phyloP scores from a whole-genome alignment of 805 yeast genomes.

The Nakazawaea wyomingensis region DNA sequence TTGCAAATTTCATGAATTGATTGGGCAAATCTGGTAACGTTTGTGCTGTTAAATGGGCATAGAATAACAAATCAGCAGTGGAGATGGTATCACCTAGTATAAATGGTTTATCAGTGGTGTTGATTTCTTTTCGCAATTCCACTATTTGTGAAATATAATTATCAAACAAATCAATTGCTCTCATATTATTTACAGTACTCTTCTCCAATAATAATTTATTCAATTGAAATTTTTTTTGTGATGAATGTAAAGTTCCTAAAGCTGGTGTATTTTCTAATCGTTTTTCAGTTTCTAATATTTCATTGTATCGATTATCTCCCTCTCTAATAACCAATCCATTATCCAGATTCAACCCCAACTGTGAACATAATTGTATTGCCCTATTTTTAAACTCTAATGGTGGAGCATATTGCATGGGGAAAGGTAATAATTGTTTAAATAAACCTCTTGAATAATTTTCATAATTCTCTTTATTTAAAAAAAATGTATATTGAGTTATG shows the following conservation, averaged over 20 bases:
- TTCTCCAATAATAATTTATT: constrained; percentile 21
- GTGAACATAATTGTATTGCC: constrained; percentile 27
- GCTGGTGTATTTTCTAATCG: constrained; percentile 23
- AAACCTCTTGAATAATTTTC: constrained; percentile 52
- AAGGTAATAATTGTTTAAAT: constrained; percentile 51
- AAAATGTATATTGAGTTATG: constrained; percentile 54
- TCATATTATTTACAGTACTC: constrained; percentile 25
- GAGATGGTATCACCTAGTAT: constrained; percentile 19
- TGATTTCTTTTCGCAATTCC: constrained; percentile 7
- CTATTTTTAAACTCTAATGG: constrained; percentile 41
- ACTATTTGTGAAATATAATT: constrained; percentile 7
- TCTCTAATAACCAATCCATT: constrained; percentile 23
- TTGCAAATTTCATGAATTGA: constrained; percentile 31
- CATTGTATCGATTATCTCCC: constrained; percentile 21
- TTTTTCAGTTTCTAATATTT: constrained; percentile 22
- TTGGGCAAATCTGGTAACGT: constrained; percentile 33
- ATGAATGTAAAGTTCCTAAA: constrained; percentile 22
- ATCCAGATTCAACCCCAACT: constrained; percentile 28
- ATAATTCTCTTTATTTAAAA: constrained; percentile 52
- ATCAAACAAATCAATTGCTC: constrained; percentile 20
- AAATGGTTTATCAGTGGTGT: constrained; percentile 1
- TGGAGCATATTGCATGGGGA: constrained; percentile 71
- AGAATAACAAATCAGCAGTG: constrained; percentile 33
- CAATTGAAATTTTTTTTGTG: constrained; percentile 20
- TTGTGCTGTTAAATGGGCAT: constrained; percentile 32